Evolutionary conservation across 1,139 yeast species (phyloP), one percentile per base, ranked within the genome.

Genomic region (Nakaseomyces kungkrabaensis): DNA sequence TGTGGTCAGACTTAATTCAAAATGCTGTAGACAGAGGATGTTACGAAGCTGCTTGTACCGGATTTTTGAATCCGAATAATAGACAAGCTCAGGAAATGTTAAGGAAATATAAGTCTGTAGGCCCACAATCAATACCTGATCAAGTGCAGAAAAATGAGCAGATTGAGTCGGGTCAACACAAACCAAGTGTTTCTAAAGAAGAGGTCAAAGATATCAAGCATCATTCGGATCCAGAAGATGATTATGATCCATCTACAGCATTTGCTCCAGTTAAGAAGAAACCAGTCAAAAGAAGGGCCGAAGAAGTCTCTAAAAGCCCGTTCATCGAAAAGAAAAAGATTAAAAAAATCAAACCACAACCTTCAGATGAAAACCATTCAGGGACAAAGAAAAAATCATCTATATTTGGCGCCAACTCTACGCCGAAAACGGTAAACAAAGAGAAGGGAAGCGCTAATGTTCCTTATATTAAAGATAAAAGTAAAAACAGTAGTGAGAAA

Each of bases 1-100:
- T 86, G 0, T 89, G 97, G 97, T 71, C 67, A 27, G 73, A 78
- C 52, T 70, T 89, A 48, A 72, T 87, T 25, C 63, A 67, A 0
- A 82, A 88, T 70, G 95, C 95, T 0, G 68, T 69, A 43, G 60
- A 66, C 0, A 71, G 95, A 57, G 57, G 65, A 11, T 61, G 71
- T 54, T 55, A 71, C 22, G 59, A 59, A 17, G 54, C 55, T 7
- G 72, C 69, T 1, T 56, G 54, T 26, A 53, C 61, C 4, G 75
- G 75, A 1, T 71, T 71, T 50, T 56, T 72, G 32, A 41, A 41
- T 41, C 24, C 44, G 45, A 49, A 25, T 50, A 43, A 29, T 49
- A 50, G 33, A 48, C 44, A 32, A 44, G 47, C 24, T 25, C 50
- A 5, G 56, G 58, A 37, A 56, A 56, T 41, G 29, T 52, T 37